A percentile compares a stretch with the other conserved stretches of the same genome.
Evolutionary conservation across 2,329 filamentous ascomycete species (phyloP).

Genomic region (Xylaria sp.): DNA sequence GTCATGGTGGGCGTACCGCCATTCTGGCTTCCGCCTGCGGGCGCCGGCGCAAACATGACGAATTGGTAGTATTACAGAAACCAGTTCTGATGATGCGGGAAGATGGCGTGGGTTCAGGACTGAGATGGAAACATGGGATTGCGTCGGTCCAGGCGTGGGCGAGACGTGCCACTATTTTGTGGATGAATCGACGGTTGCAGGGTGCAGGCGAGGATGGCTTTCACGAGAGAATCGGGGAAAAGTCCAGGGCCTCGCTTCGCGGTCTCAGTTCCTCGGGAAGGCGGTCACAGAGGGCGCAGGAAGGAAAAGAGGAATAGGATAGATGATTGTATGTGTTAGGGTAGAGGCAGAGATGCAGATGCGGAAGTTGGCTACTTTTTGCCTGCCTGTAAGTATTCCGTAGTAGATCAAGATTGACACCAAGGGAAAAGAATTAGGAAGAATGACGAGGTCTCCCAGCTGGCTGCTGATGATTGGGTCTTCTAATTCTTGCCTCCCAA

Average conservation of each 20-base stretch:
- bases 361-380: slow-evolving; percentile 6
- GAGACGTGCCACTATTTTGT: slow-evolving; percentile 13
- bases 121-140: slow-evolving; percentile 1
- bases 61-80: slow-evolving; percentile 8
- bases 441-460: slow-evolving; percentile 30
- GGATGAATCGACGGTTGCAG: slow-evolving; percentile 25
- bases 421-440: slow-evolving; percentile 24
- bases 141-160: slow-evolving; percentile 5
- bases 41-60: slow-evolving; percentile 56
- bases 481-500: slow-evolving; percentile 11
- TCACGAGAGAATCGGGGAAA: slow-evolving; percentile 17
- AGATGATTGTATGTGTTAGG: slow-evolving; percentile 11
- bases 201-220: slow-evolving; percentile 20
- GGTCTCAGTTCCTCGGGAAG: slow-evolving; percentile 7
- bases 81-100: slow-evolving; percentile 14
- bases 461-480: slow-evolving; percentile 28
- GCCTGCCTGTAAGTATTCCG: not conserved
- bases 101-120: slow-evolving; percentile 7
- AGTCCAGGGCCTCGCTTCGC: not conserved
- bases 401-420: slow-evolving; percentile 22
- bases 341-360: slow-evolving; percentile 10
- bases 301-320: slow-evolving; percentile 10
- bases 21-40: slow-evolving; percentile 42
- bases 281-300: slow-evolving; percentile 11
- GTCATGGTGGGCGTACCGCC: slow-evolving; percentile 39